Conservation (phyloP, 2,329 filamentous ascomycete genomes). For the Coniella lustricola region DNA sequence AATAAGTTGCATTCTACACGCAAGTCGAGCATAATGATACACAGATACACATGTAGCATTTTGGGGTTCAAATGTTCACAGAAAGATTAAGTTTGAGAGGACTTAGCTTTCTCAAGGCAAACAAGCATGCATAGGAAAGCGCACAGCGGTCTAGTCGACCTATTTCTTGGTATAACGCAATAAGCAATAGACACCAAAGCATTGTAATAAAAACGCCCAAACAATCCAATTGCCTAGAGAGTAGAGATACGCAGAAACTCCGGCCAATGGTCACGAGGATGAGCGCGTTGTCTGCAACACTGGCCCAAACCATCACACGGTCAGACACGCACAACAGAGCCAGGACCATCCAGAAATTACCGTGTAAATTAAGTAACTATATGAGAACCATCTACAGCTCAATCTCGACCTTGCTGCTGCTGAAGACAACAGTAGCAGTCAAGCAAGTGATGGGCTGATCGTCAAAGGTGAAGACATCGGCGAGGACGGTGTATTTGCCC, state of each 20-base stretch:
- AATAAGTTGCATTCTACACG: conserved; percentile 39
- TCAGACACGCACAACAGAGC: background rate
- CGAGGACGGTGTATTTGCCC: conserved; percentile 85
- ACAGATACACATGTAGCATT: background rate
- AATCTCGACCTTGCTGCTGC: conserved; percentile 21
- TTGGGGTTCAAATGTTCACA: background rate
- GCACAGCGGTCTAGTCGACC: background rate
- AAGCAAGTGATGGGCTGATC: conserved; percentile 78
- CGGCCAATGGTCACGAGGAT: conserved; percentile 11
- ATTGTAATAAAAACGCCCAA: background rate
- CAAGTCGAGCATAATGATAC: background rate
- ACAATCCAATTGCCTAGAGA: background rate
- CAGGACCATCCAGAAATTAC: background rate
- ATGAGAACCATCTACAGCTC: conserved; percentile 9
- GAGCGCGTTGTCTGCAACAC: conserved; percentile 10
- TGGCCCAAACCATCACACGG: background rate
- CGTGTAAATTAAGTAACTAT: background rate
- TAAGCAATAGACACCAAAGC: background rate
- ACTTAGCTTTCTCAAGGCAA: background rate
- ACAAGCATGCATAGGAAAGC: background rate
- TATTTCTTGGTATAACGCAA: background rate
- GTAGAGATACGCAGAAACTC: conserved; percentile 14
- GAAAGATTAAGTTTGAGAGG: background rate
- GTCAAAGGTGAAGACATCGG: conserved; percentile 73
- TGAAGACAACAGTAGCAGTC: conserved; percentile 64